Conservation (phyloP, 768 basidiomycete genomes). For the Suillus spraguei region DNA sequence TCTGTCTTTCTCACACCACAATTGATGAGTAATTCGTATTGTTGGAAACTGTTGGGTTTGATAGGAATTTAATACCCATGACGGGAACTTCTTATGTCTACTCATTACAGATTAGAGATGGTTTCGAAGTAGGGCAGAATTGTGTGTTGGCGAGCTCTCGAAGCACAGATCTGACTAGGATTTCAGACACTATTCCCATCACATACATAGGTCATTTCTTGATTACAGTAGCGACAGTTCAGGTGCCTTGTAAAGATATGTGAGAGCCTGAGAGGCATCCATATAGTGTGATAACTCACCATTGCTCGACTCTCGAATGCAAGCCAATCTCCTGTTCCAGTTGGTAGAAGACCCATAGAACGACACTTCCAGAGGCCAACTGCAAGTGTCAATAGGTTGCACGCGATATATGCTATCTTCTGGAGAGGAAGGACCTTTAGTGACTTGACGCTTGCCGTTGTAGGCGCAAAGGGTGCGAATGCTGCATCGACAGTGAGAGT, state of each 20-base stretch:
- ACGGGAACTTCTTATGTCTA: constrained; percentile 21
- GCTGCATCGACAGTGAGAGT: constrained; percentile 40
- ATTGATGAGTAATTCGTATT: constrained; percentile 37
- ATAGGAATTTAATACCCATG: constrained; percentile 39
- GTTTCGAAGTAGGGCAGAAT: constrained; percentile 1
- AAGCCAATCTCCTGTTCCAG: constrained; percentile 92
- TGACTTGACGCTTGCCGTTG: constrained; percentile 44
- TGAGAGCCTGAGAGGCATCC: constrained; percentile 4
- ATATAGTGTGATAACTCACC: constrained; percentile 39
- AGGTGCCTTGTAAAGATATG: constrained; percentile 37
- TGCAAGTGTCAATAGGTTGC: constrained; percentile 75
- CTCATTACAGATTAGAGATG: constrained; percentile 4
- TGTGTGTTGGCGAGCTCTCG: constrained; percentile 1
- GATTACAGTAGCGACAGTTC: constrained; percentile 43
- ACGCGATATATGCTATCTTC: constrained; percentile 70
- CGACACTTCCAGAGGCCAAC: constrained; percentile 94
- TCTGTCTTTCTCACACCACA: constrained; percentile 8
- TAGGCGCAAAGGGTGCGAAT: constrained; percentile 69
- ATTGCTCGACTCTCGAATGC: constrained; percentile 83
- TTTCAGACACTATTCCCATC: neutral
- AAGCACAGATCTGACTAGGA: neutral
- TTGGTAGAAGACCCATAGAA: constrained; percentile 89
- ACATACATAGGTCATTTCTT: neutral
- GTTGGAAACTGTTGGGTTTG: constrained; percentile 31
- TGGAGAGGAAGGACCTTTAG: constrained; percentile 63